Evolutionary conservation across 345 rosid genomes (phyloP), one percentile per base, ranked within the genome.

Genomic region (Euphorbia tirucalli): DNA sequence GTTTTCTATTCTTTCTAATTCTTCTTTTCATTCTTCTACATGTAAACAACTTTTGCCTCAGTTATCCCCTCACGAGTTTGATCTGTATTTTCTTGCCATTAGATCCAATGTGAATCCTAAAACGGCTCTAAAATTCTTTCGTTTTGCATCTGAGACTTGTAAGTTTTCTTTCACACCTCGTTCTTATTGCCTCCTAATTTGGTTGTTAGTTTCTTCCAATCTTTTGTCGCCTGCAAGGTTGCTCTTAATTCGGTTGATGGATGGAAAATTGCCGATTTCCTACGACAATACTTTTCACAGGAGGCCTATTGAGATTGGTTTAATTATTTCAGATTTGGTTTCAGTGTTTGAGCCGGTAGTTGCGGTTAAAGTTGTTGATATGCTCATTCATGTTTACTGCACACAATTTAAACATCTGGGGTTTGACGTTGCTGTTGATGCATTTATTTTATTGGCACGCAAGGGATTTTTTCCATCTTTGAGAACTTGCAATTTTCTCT

Each of bases 181-280:
- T 37, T 87, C 94, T 60, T 90, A 87, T 79, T 90, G 88, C 72
- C 70, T 88, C 68, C 68, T 90, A 83, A 74, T 93, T 66, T 84
- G 82, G 44, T 78, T 85, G 77, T 87, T 90, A 72, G 74, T 89
- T 61, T 76, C 71, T 24, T 62, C 83, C 52, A 77, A 81, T 68
- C 77, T 81, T 46, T 41, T 60, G 32, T 80, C 92, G 13, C 81
- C 96, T 54, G 93, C 93, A 18, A 85, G 93, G 68, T 46, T 83
- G 69, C 74, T 85, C 70, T 70, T 86, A 27, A 88, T 87, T 63
- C 89, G 90, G 61, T 85, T 92, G 84, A 86, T 92, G 61, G 88
- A 86, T 63, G 89, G 88, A 58, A 78, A 80, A 61, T 61, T 86
- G 27, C 87, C 78, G 9, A 81, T 78, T 78, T 69, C 76, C 15